Conservation (phyloP, 2,329 filamentous ascomycete species). For the Ambrosiella beaveri region DNA sequence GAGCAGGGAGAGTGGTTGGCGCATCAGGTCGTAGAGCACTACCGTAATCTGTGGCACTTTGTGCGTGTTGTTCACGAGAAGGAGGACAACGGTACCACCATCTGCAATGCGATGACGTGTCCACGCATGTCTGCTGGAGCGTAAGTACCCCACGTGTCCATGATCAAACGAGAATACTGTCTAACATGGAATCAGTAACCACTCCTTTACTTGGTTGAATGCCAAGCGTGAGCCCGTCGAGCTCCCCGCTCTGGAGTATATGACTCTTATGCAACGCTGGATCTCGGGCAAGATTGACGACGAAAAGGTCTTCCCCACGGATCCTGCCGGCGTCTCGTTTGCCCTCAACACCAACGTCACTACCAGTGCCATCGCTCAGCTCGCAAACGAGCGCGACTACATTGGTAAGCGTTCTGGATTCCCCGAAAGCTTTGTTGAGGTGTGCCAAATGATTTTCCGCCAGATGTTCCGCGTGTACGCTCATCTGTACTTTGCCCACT, state of each 20-base stretch:
- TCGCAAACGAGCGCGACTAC: conserved; percentile 54
- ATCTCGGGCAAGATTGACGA: conserved; percentile 93
- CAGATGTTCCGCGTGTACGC: conserved; percentile 99
- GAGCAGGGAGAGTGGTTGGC: conserved; percentile 93
- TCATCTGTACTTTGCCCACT: conserved; percentile 96
- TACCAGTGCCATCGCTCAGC: conserved; percentile 42
- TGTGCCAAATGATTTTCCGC: conserved; percentile 86
- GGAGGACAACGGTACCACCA: conserved; percentile 56
- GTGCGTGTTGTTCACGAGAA: conserved; percentile 76
- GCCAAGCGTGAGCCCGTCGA: conserved; percentile 74
- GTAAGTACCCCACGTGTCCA: conserved; percentile 37
- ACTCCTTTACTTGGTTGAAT: conserved; percentile 95
- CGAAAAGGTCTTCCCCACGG: conserved; percentile 75
- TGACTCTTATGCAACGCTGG: conserved; percentile 92
- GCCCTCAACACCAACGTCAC: conserved; percentile 43
- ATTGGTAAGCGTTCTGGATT: conserved; percentile 87
- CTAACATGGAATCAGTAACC: conserved; percentile 36
- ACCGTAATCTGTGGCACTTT: conserved; percentile 75
- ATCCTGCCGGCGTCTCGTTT: conserved; percentile 52
- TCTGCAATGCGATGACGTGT: conserved; percentile 72
- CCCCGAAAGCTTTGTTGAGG: conserved; percentile 71
- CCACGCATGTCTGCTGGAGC: conserved; percentile 86
- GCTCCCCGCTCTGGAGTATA: conserved; percentile 83
- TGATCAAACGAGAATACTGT: neutral
- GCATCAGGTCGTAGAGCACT: conserved; percentile 90